Evolutionary conservation across 116 monocot species (phyloP), one percentile per base, ranked within the genome.

Genomic region (Thalassia testudinum): DNA sequence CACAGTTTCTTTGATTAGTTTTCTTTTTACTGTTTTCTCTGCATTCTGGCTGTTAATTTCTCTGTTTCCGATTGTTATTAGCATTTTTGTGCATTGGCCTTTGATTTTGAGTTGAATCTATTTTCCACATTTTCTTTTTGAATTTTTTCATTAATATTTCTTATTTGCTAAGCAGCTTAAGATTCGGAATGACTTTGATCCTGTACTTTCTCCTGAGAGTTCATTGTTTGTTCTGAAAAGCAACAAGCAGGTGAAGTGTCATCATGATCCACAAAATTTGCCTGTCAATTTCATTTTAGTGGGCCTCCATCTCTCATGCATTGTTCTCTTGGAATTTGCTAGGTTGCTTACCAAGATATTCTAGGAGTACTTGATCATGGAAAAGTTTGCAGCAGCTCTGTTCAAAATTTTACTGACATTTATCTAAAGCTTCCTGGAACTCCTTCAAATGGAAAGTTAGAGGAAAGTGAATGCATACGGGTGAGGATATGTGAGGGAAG

Each of bases 401-500:
- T 89, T 42, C 97, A 97, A 72, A 97, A 97, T 52, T 97, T 97
- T 51, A 82, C 75, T 53, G 97, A 97, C 57, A 64, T 97, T 65
- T 97, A 97, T 66, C 62, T 97, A 56, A 79, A 64, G 64, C 85
- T 97, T 62, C 84, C 93, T 60, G 97, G 89, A 57, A 62, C 71
- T 66, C 76, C 72, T 42, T 79, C 72, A 43, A 97, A 74, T 70
- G 85, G 85, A 47, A 69, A 77, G 29, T 62, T 97, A 40, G 50
- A 76, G 60, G 97, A 89, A 72, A 79, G 74, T 58, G 89, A 97
- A 24, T 97, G 97, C 70, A 82, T 97, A 58, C 68, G 97, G 47
- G 97, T 97, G 59, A 76, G 97, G 70, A 89, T 97, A 62, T 97
- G 97, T 78, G 97, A 97, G 71, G 97, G 97, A 59, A 81, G 89